Percentiles rank a stretch among this genome's conserved stretches.
phyloP scores from a whole-genome alignment of 2,329 filamentous ascomycete species.

The Phyllosticta citribraziliensis region DNA sequence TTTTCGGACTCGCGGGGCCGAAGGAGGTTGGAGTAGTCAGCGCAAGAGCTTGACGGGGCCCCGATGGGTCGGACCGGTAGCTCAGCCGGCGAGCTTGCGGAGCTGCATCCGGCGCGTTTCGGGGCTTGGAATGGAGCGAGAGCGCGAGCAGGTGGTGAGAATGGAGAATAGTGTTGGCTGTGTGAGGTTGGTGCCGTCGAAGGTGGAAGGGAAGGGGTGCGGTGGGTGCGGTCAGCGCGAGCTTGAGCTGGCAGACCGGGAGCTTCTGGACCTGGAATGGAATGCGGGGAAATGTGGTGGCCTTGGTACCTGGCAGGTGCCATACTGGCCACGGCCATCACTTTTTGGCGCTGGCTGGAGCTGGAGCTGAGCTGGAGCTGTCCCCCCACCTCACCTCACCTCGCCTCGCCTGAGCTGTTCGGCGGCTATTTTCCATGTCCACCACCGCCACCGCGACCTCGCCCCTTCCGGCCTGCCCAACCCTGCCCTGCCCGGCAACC shows the following conservation, averaged over 20 bases:
- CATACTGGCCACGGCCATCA: background rate
- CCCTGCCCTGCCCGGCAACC: background rate
- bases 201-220: background rate
- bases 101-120: background rate
- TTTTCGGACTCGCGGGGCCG: slow-evolving; percentile 10
- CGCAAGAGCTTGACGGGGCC: background rate
- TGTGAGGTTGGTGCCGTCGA: background rate
- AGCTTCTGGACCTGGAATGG: background rate
- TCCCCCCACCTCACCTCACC: background rate
- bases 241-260: background rate
- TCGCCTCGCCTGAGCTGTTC: background rate
- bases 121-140: slow-evolving; percentile 5
- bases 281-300: background rate
- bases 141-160: background rate
- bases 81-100: background rate
- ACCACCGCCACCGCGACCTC: background rate
- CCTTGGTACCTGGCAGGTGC: background rate
- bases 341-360: background rate
- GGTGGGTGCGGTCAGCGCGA: background rate
- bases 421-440: background rate
- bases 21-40: slow-evolving; percentile 2
- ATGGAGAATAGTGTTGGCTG: background rate
- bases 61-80: background rate
- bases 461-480: background rate
- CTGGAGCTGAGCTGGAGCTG: background rate